Evolutionary conservation across 2,329 filamentous ascomycete species (phyloP), one percentile per base, ranked within the genome.

Genomic region (Torrubiella hemipterigena): DNA sequence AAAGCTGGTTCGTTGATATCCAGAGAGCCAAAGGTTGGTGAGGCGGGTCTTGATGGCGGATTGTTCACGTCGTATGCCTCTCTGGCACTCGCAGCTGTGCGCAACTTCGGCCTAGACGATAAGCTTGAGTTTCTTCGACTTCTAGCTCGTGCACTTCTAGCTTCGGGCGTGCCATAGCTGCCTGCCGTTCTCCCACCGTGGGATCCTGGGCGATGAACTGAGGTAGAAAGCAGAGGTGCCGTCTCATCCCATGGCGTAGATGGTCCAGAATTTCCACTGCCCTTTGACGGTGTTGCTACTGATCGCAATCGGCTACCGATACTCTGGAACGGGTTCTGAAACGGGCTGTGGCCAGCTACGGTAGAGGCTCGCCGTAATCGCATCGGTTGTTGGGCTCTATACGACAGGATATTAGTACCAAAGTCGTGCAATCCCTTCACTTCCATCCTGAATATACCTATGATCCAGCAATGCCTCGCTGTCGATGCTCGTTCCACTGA

Each of bases 401-500:
- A 39, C 1, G n/a, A 7, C 14, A n/a, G 26, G 17, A 20, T 10
- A 22, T 39, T 36, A 41, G 40, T 23, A 26, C 16, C 5, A n/a
- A n/a, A 28, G 13, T 16, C 5, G 16, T 9, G 27, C 9, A 29
- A 18, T 4, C 11, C 9, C 34, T 30, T 50, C 32, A 35, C 43
- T 38, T 31, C 7, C 40, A 16, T 14, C 29, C 17, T 13, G 9
- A 29, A 40, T 59, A 38, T 58, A 81, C 76, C 85, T 73, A 55
- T 96, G 89, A 55, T 96, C 89, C 13, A 96, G 62, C 42, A 96
- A 61, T 7, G 74, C 78, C 50, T 93, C 80, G 52, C 86, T 95
- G 43, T 95, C 89, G 40, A 96, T 62, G 53, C 89, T 96, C 1
- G 82, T 86, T 45, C 70, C 77, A 58, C 89, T 96, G 40, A 77